Conservation (phyloP, 495 filamentous ascomycete species). For the Haplographium delicatum region DNA sequence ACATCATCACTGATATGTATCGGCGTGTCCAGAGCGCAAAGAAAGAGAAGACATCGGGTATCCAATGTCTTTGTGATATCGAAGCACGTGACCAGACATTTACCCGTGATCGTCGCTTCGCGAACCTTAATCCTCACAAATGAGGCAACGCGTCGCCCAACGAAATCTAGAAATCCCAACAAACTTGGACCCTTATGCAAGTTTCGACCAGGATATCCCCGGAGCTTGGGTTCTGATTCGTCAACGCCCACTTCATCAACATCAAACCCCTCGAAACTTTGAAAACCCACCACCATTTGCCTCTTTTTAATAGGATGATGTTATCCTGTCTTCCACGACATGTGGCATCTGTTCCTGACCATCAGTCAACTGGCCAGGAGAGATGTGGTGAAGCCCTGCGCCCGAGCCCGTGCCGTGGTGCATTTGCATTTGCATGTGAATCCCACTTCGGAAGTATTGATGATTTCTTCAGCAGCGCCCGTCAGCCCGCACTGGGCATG, state of each 20-base stretch:
- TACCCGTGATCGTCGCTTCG: no score
- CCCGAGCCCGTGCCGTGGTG: slow-evolving; percentile 15
- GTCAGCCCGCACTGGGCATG: neutral
- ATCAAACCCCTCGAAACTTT: neutral
- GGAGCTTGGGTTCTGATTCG: neutral
- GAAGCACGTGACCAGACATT: no score
- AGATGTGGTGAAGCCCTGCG: neutral
- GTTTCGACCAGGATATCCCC: neutral
- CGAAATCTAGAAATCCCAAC: slow-evolving; percentile 7
- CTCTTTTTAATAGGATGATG: slow-evolving; percentile 4
- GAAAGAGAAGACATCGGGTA: no score
- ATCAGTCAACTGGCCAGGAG: slow-evolving; percentile 6
- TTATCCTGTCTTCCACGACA: neutral
- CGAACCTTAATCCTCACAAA: no score
- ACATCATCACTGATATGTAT: no score
- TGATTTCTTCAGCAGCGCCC: no score
- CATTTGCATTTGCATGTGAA: slow-evolving; percentile 23
- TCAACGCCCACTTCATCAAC: slow-evolving; percentile 7
- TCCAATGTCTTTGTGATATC: no score
- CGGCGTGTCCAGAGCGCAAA: no score
- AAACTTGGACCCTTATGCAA: slow-evolving; percentile 3
- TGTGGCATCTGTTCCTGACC: slow-evolving; percentile 14
- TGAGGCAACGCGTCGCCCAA: slow-evolving; percentile 4
- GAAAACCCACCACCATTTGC: neutral
- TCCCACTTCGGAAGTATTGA: no score